Evolutionary conservation across 306 rosid genomes (phyloP).

Genomic region (Arachis hypogaea): DNA sequence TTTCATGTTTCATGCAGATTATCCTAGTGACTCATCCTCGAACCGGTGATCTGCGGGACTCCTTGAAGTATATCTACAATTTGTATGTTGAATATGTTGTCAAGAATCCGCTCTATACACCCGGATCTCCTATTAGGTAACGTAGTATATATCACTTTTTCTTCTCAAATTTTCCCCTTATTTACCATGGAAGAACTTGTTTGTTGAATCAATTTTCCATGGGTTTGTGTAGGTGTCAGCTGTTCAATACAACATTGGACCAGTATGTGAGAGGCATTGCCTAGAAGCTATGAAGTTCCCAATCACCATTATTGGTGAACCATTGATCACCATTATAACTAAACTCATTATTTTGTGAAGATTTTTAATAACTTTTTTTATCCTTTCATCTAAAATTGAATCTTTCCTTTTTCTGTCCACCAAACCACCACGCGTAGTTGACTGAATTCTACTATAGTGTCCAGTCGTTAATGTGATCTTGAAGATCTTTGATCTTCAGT

Average conservation of each 20-base stretch:
- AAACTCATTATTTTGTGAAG: no score
- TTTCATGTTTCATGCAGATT: constrained; percentile 56
- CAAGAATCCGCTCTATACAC: constrained; percentile 82
- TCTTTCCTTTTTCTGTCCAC: no score
- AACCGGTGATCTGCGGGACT: constrained; percentile 85
- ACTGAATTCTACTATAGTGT: no score
- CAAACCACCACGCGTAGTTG: no score
- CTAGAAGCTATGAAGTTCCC: constrained; percentile 46
- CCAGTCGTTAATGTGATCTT: no score
- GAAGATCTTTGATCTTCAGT: no score
- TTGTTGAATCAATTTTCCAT: constrained; percentile 9
- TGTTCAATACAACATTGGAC: constrained; percentile 87
- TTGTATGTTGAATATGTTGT: constrained; percentile 94
- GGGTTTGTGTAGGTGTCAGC: constrained; percentile 67
- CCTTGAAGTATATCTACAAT: constrained; percentile 88
- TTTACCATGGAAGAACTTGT: background rate
- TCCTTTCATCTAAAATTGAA: no score
- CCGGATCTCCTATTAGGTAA: constrained; percentile 87
- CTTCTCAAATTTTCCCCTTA: constrained; percentile 24
- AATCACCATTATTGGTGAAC: constrained; percentile 9
- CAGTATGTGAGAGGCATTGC: constrained; percentile 88
- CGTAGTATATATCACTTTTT: constrained; percentile 1
- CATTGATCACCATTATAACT: no score
- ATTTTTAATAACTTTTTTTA: no score
- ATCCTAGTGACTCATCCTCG: constrained; percentile 93